Evolutionary conservation across 371 early-diverging fungal species (phyloP), one percentile per base, ranked within the genome.

Genomic region (Funneliformis caledonium): DNA sequence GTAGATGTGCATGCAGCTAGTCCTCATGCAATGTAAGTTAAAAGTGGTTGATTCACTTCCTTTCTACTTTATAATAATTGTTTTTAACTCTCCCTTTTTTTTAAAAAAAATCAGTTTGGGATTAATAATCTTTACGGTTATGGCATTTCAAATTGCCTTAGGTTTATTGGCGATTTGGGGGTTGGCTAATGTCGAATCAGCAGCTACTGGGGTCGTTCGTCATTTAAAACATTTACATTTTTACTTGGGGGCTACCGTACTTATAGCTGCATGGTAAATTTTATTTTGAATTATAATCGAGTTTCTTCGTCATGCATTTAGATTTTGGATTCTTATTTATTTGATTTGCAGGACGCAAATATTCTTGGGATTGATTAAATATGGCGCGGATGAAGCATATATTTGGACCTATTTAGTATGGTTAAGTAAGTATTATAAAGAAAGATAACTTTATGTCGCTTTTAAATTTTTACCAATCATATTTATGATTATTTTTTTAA

Each of bases 111-210:
- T 70, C 22, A 70, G 70, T n/a, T 16, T 48, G 19, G 70, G 70
- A 45, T 22, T 45, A 43, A 47, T 45, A 42, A 3, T 70, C 19
- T 70, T 43, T 26, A 11, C 70, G 2, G 16, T 42, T 19, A 45
- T 22, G 2, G 42, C n/a, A 43, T 2, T 70, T 22, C 48, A 70
- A 47, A 8, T 70, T 16, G 45, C 45, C n/a, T 12, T 70, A 12
- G 70, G 70, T 45, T 16, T 45, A 70, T 10, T 70, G 3, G 45
- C 70, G 9, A 70, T 70, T 19, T 70, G 70, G 70, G 43, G 43
- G 1, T 45, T 70, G 19, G n/a, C n/a, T 12, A 43, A 42, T 22
- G 70, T 70, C 2, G 70, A 70, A 70, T 70, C 70, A 6, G 70
- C 47, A 45, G 45, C 42, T 42, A 42, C 22, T 19, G 70, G 70